phyloP scores from a whole-genome alignment of 2,329 filamentous ascomycete species.

The Sclerotinia sclerotiorum region DNA sequence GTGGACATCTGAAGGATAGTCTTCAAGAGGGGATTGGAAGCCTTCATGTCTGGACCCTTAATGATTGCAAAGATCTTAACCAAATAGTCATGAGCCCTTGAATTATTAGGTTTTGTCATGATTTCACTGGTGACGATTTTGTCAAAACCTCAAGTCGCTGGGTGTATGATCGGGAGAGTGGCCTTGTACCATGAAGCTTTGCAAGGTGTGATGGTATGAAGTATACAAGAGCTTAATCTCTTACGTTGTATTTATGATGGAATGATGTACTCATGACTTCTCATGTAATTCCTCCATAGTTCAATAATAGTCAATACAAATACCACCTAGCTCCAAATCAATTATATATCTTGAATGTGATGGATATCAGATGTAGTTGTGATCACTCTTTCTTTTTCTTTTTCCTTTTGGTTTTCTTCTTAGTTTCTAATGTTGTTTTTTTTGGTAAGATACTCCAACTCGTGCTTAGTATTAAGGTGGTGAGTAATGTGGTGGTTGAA shows the following conservation, averaged over 20 bases:
- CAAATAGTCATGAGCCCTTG: no score
- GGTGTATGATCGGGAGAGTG: background rate
- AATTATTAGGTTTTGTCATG: background rate
- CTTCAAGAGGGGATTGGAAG: background rate
- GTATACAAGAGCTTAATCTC: background rate
- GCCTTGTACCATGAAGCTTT: background rate
- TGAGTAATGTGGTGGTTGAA: no score
- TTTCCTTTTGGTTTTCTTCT: background rate
- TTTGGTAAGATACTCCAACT: conserved; percentile 31
- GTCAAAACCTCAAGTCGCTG: background rate
- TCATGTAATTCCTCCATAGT: background rate
- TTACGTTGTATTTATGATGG: conserved; percentile 5
- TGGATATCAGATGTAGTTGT: background rate
- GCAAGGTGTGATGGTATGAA: background rate
- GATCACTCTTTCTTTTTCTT: background rate
- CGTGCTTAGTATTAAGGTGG: background rate
- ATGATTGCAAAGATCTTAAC: background rate
- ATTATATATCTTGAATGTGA: conserved; percentile 1
- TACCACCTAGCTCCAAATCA: background rate
- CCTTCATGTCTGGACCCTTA: background rate
- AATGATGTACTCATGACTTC: no score
- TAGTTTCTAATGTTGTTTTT: no score
- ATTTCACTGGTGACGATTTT: background rate
- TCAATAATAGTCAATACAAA: conserved; percentile 6
- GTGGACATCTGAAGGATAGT: background rate